Percentiles rank a stretch among this genome's conserved stretches.
These are phyloP conservation scores for Blastocystis sp. DNA, from an alignment of 352 stramenopile genomes.

Conservation along the genomic window DNA sequence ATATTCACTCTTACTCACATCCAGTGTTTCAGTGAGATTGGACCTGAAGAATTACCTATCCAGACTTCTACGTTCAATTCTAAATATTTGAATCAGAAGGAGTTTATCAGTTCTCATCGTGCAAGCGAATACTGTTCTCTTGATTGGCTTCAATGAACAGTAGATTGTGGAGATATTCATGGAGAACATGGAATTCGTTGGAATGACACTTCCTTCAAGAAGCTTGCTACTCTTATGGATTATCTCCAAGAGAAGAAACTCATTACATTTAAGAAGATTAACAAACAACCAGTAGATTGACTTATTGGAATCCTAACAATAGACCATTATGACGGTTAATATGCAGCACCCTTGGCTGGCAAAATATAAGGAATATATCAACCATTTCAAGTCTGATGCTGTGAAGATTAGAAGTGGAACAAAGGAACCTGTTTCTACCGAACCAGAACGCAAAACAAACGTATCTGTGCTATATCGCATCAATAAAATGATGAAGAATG, in stretches of 20 bases:
- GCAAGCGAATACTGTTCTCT: conserved; percentile 18
- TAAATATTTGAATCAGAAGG: background rate
- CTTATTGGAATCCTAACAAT: background rate
- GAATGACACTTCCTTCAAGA: conserved; percentile 12
- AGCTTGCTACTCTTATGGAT: background rate
- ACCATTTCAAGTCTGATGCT: background rate
- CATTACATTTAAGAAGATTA: conserved; percentile 1
- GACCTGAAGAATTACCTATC: background rate
- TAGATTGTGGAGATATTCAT: conserved; percentile 39
- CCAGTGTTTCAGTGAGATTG: conserved; percentile 24
- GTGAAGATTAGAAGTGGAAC: background rate
- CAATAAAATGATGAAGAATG: background rate
- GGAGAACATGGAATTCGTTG: background rate
- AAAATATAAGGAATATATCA: conserved; percentile 1
- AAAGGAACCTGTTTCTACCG: background rate
- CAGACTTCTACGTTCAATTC: conserved; percentile 47
- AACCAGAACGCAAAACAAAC: background rate
- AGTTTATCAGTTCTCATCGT: background rate
- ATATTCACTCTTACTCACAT: background rate
- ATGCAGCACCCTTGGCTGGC: background rate
- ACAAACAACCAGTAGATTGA: conserved; percentile 9
- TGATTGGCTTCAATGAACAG: background rate
- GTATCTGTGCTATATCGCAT: background rate
- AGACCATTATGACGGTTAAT: conserved; percentile 46
- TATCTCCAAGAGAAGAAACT: conserved; percentile 23